Evolutionary conservation across 805 yeast species (phyloP), one percentile per base, ranked within the genome.

Genomic region (Candida wancherniae): DNA sequence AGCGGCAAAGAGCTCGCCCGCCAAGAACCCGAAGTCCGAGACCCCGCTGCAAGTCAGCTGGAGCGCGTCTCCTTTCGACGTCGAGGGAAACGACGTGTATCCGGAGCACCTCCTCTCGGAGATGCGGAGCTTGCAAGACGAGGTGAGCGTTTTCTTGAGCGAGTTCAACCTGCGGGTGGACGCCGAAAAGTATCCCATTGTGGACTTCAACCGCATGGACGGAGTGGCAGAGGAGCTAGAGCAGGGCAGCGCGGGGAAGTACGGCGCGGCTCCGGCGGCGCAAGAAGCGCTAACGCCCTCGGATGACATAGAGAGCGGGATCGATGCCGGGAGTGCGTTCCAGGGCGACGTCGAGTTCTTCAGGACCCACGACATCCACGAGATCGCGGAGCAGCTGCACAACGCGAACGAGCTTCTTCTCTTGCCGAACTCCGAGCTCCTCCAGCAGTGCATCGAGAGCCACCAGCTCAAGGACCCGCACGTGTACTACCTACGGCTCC

Each of bases 121-220:
- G 21, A 39, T 55, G 42, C 39, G 41, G 22, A 39, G 34, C 22
- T 32, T 63, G 22, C 58, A 53, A 29, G 57, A 57, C 33, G 66
- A 61, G 33, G 69, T 67, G 12, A 48, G 50, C 24, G 22, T 50
- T 11, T 47, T 62, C 31, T 61, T 63, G 9, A 53, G 46, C 33
- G 67, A 60, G 33, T 53, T 61, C 34, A 50, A 48, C 34, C 52
- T 48, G 22, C 32, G 54, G 19, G 49, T 51, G 14, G 19, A n/a
- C n/a, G n/a, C n/a, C n/a, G n/a, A n/a, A n/a, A n/a, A n/a, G n/a
- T n/a, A n/a, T n/a, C n/a, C n/a, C n/a, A n/a, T n/a, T n/a, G n/a
- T n/a, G n/a, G n/a, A n/a, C n/a, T n/a, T n/a, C n/a, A n/a, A n/a
- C n/a, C n/a, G n/a, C n/a, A n/a, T n/a, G n/a, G n/a, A n/a, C n/a